phyloP scores from a whole-genome alignment of 1,139 yeast genomes.

The Kazachstania sp. region DNA sequence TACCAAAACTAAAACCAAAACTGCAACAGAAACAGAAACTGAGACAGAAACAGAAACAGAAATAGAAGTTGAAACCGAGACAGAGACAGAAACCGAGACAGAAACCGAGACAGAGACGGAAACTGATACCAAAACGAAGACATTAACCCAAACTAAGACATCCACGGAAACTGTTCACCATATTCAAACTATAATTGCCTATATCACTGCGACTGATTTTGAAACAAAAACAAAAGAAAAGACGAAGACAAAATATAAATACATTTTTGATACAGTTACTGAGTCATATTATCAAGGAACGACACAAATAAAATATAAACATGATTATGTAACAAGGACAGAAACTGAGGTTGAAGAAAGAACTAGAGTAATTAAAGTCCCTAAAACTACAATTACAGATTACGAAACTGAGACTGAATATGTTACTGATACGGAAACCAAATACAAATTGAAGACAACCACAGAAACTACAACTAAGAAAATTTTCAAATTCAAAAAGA shows the following conservation, averaged over 20 bases:
- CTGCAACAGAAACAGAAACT: constrained; percentile 1
- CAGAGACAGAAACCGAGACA: constrained; percentile 8
- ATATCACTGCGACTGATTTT: constrained; percentile 8
- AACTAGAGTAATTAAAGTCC: constrained; percentile 13
- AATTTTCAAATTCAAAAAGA: constrained; percentile 8
- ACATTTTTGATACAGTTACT: constrained; percentile 8
- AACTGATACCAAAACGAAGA: constrained; percentile 7
- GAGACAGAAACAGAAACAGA: background rate
- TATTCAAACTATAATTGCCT: background rate
- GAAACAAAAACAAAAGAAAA: constrained; percentile 7
- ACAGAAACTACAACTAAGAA: constrained; percentile 14
- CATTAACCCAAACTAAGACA: constrained; percentile 1
- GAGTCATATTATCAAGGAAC: constrained; percentile 13
- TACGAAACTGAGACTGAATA: constrained; percentile 5
- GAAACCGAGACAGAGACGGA: constrained; percentile 7
- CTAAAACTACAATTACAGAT: constrained; percentile 9
- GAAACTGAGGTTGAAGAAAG: constrained; percentile 18
- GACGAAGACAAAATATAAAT: constrained; percentile 6
- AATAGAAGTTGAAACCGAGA: background rate
- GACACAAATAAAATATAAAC: constrained; percentile 13
- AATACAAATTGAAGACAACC: constrained; percentile 13
- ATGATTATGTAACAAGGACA: constrained; percentile 14
- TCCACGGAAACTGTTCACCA: background rate
- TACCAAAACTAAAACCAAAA: no score
- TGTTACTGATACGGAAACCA: constrained; percentile 8